These are phyloP conservation scores for Schizothecium vesticola DNA, from an alignment of 495 filamentous ascomycete species.

Conservation along the genomic window DNA sequence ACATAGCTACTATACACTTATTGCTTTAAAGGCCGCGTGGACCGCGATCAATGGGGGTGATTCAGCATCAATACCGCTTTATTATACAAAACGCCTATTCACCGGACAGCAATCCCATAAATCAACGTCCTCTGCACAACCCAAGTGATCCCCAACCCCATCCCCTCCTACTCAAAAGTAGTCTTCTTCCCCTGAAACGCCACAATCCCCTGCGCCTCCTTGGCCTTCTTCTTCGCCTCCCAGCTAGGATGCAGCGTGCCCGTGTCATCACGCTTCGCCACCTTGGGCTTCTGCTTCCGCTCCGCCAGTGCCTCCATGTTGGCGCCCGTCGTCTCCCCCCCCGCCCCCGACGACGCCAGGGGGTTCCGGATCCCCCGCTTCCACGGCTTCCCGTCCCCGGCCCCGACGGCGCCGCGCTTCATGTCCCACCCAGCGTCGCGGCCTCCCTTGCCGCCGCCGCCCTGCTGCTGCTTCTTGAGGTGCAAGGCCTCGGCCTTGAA, in stretches of 20 bases:
- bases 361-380: conserved; percentile 37
- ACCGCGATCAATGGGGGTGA: not conserved
- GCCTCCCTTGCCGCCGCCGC: conserved; percentile 4
- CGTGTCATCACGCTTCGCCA: conserved; percentile 51
- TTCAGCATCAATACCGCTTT: too few species aligned
- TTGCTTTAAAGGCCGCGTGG: not conserved
- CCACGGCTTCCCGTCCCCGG: conserved; percentile 37
- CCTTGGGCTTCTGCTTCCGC: not conserved
- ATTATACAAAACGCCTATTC: too few species aligned
- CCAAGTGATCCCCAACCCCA: not conserved
- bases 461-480: conserved; percentile 14
- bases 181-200: conserved; percentile 85
- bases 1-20: not conserved
- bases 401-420: conserved; percentile 41
- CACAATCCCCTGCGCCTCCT: conserved; percentile 60
- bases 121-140: not conserved
- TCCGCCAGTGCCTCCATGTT: conserved; percentile 10
- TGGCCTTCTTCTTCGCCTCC: conserved; percentile 82
- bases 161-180: conserved; percentile 62
- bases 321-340: conserved; percentile 6
- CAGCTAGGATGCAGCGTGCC: conserved; percentile 83
- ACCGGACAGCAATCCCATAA: not conserved
- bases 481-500: conserved; percentile 47
- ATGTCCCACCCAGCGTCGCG: conserved; percentile 52
- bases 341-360: not conserved